Evolutionary conservation across 1,139 yeast species (phyloP).

Genomic region (Meyerozyma elateridarum): DNA sequence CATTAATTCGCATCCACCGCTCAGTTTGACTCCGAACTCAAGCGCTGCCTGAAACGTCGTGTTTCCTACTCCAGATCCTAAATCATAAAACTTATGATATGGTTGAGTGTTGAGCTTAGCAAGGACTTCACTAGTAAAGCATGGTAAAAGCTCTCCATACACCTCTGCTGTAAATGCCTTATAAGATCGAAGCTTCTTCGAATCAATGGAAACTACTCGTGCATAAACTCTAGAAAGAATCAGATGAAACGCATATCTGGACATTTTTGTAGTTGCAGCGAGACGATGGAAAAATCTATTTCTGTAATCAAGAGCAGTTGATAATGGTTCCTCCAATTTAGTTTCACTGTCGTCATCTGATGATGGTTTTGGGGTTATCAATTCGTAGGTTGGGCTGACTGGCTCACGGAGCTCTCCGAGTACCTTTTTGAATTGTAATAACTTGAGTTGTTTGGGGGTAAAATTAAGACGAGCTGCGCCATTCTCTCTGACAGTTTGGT

Average conservation of each 20-base stretch:
- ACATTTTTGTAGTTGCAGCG: conserved; percentile 35
- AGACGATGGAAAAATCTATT: conserved; percentile 34
- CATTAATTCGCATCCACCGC: conserved; percentile 93
- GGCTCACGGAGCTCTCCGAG: too few relatives aligned
- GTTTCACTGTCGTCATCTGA: too few relatives aligned
- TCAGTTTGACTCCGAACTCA: conserved; percentile 68
- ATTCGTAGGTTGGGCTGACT: too few relatives aligned
- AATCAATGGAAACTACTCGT: conserved; percentile 73
- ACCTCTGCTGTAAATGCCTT: conserved; percentile 88
- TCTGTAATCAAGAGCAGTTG: too few relatives aligned
- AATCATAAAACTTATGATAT: conserved; percentile 62
- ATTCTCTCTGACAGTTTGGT: conserved; percentile 1
- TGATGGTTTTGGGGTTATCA: too few relatives aligned
- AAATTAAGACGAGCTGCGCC: too few relatives aligned
- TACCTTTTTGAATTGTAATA: too few relatives aligned
- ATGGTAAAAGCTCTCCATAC: conserved; percentile 85
- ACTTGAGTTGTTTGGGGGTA: too few relatives aligned
- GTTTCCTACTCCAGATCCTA: conserved; percentile 94
- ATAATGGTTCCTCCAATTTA: too few relatives aligned
- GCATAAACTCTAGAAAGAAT: conserved; percentile 67
- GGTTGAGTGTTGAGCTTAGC: conserved; percentile 55
- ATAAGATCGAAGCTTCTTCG: conserved; percentile 60
- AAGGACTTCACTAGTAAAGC: conserved; percentile 65
- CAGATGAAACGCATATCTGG: conserved; percentile 61
- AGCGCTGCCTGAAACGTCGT: conserved; percentile 86